phyloP scores from a whole-genome alignment of 2,329 filamentous ascomycete species.

The Cytospora chrysosperma region DNA sequence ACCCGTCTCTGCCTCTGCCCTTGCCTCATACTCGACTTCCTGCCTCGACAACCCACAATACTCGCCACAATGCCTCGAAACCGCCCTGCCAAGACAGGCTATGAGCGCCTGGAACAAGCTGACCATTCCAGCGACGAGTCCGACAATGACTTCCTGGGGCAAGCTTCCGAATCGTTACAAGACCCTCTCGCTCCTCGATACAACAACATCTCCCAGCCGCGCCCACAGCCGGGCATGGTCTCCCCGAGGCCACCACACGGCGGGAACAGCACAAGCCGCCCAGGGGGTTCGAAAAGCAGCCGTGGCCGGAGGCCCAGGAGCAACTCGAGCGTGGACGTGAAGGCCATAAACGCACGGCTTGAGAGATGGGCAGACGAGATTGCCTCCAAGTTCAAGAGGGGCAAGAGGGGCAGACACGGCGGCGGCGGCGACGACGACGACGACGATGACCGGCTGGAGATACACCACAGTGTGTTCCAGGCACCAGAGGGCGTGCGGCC shows the following conservation, averaged over 20 bases:
- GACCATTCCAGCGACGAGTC: slow-evolving; percentile 73
- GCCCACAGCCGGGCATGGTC: slow-evolving; percentile 59
- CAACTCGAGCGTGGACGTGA: slow-evolving; percentile 92
- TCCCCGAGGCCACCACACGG: slow-evolving; percentile 48
- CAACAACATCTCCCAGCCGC: slow-evolving; percentile 61
- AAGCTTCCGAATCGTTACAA: slow-evolving; percentile 56
- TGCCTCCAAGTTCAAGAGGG: slow-evolving; percentile 90
- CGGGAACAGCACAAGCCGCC: slow-evolving; percentile 36
- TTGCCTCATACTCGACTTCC: background rate
- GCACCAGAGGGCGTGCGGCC: slow-evolving; percentile 84
- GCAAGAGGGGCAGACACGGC: slow-evolving; percentile 57
- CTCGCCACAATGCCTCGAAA: slow-evolving; percentile 59
- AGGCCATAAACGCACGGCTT: slow-evolving; percentile 93
- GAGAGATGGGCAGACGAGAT: slow-evolving; percentile 99
- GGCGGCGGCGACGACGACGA: slow-evolving; percentile 65
- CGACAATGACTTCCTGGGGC: slow-evolving; percentile 61
- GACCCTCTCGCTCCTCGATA: slow-evolving; percentile 60
- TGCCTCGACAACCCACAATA: background rate
- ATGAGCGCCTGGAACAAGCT: slow-evolving; percentile 80
- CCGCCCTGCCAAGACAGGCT: slow-evolving; percentile 74
- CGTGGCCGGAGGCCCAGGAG: slow-evolving; percentile 54
- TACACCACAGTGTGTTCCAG: slow-evolving; percentile 96
- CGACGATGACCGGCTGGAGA: slow-evolving; percentile 87
- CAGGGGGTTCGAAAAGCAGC: slow-evolving; percentile 37
- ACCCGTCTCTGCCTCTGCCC: background rate